phyloP scores from a whole-genome alignment of 345 rosid species.

The Rhodamnia rubescens region DNA sequence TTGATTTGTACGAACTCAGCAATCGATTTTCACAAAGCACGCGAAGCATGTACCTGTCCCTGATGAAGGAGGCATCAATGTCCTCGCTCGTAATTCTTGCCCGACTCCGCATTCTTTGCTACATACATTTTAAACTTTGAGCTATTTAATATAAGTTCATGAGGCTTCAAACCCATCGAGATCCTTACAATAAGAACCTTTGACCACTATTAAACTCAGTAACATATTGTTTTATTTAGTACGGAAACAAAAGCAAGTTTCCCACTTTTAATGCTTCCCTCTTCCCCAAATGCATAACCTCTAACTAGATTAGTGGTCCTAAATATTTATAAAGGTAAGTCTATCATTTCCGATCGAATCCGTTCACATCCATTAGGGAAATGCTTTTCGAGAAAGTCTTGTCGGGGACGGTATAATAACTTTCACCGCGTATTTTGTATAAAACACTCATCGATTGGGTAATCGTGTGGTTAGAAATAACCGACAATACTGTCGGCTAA shows the following conservation, averaged over 20 bases:
- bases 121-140: background rate
- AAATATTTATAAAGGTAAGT: background rate
- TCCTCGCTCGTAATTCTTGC: background rate
- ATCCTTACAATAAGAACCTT: background rate
- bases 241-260: background rate
- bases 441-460: too few species aligned
- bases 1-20: background rate
- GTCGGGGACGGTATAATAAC: too few species aligned
- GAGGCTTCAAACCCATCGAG: background rate
- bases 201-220: background rate
- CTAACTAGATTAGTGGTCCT: background rate
- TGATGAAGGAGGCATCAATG: background rate
- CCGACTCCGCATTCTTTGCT: background rate
- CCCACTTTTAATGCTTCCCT: background rate
- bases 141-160: background rate
- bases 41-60: background rate
- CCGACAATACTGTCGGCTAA: too few species aligned
- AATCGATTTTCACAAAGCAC: background rate
- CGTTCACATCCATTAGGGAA: background rate
- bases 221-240: background rate
- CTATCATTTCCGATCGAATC: background rate
- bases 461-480: too few species aligned
- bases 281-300: background rate
- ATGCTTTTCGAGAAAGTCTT: too few species aligned
- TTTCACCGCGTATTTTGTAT: too few species aligned